Conservation (phyloP, 352 stramenopile species). For the Phytophthora podocarpi region DNA sequence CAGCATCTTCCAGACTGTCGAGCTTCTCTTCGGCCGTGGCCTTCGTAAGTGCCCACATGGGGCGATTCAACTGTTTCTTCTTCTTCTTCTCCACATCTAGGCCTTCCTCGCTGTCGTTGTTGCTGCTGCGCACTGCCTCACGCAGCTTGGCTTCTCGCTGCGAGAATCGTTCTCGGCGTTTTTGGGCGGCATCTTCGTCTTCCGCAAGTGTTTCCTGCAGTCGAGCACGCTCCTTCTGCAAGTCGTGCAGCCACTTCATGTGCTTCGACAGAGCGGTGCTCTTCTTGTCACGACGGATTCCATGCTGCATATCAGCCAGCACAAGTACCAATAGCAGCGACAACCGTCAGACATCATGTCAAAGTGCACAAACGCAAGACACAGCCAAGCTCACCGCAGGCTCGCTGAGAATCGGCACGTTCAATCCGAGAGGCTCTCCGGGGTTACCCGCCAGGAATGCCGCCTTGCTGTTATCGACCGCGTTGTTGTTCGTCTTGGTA, state of each 20-base stretch:
- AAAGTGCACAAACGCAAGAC: background rate
- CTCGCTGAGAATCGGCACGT: slow-evolving; percentile 82
- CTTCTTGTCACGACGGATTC: slow-evolving; percentile 89
- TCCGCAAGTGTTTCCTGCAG: slow-evolving; percentile 83
- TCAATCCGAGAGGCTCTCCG: slow-evolving; percentile 70
- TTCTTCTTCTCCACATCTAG: slow-evolving; percentile 24
- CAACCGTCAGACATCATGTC: background rate
- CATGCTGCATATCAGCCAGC: slow-evolving; percentile 50
- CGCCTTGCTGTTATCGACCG: slow-evolving; percentile 57
- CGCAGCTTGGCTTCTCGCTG: slow-evolving; percentile 82
- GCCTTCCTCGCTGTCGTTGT: slow-evolving; percentile 27
- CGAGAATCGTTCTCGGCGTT: slow-evolving; percentile 73
- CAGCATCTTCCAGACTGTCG: slow-evolving; percentile 72
- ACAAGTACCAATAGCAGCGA: background rate
- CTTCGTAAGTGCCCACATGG: slow-evolving; percentile 94
- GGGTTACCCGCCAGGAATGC: slow-evolving; percentile 79
- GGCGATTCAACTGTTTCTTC: slow-evolving; percentile 50
- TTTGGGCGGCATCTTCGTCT: slow-evolving; percentile 73
- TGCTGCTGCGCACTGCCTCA: slow-evolving; percentile 59
- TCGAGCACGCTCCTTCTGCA: slow-evolving; percentile 90
- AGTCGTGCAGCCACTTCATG: slow-evolving; percentile 92
- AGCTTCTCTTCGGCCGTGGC: slow-evolving; percentile 78
- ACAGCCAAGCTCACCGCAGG: slow-evolving; percentile 45
- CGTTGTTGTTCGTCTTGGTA: slow-evolving; percentile 45
- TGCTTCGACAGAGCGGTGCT: slow-evolving; percentile 93